These are phyloP conservation scores for Mycena vulgaris DNA, from an alignment of 768 basidiomycete genomes.

Conservation along the genomic window DNA sequence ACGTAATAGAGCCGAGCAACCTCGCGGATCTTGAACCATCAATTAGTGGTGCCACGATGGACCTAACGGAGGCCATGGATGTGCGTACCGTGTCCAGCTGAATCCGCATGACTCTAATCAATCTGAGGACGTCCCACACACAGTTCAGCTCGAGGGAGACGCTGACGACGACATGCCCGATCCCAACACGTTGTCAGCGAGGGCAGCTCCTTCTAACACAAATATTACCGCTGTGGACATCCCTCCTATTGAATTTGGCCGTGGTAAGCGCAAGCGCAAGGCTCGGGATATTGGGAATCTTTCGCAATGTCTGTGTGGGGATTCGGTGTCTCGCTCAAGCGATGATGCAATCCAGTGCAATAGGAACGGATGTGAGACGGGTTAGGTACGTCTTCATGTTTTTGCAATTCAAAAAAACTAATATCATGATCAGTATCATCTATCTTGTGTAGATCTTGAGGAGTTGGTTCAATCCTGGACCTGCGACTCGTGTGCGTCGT, in stretches of 20 bases:
- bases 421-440: conserved; percentile 1
- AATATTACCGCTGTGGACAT: background rate
- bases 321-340: background rate
- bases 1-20: too few relatives aligned
- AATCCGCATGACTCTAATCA: too few relatives aligned
- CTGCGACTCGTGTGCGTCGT: background rate
- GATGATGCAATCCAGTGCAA: background rate
- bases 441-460: background rate
- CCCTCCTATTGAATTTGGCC: background rate
- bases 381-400: background rate
- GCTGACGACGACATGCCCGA: background rate
- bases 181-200: background rate
- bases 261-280: background rate
- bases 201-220: background rate
- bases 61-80: background rate
- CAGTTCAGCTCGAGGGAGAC: too few relatives aligned
- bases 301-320: background rate
- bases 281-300: background rate
- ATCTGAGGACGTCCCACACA: too few relatives aligned
- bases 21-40: background rate
- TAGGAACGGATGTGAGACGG: background rate
- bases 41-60: background rate
- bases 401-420: background rate
- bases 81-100: too few relatives aligned
- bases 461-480: background rate